These are phyloP conservation scores for Ustilago nuda DNA, from an alignment of 1,284 basidiomycete genomes.

Conservation along the genomic window DNA sequence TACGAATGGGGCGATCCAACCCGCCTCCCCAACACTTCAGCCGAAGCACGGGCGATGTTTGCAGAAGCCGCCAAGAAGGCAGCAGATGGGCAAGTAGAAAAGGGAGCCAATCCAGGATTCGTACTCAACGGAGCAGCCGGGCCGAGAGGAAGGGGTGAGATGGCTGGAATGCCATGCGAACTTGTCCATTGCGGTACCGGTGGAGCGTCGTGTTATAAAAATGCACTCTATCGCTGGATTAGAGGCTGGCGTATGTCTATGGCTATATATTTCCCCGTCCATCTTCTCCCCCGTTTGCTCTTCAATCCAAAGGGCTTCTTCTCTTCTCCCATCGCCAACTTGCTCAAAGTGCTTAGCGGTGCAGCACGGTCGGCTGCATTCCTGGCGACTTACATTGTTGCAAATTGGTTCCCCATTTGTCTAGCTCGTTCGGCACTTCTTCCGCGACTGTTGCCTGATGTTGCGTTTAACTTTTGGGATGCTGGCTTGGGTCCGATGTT, in stretches of 20 bases:
- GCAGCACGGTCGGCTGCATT: slow-evolving; percentile 68
- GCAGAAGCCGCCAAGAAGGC: slow-evolving; percentile 16
- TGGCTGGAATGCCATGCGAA: slow-evolving; percentile 68
- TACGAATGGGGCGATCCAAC: slow-evolving; percentile 61
- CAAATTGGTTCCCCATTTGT: slow-evolving; percentile 68
- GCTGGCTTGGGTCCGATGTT: slow-evolving; percentile 51
- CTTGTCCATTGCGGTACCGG: slow-evolving; percentile 69
- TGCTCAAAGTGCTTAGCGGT: slow-evolving; percentile 63
- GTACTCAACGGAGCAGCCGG: slow-evolving; percentile 55
- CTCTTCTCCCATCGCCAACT: slow-evolving; percentile 43
- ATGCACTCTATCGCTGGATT: slow-evolving; percentile 66
- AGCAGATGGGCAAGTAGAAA: slow-evolving; percentile 1
- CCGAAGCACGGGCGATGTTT: slow-evolving; percentile 34
- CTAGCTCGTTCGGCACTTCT: slow-evolving; percentile 48
- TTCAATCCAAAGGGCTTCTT: slow-evolving; percentile 62
- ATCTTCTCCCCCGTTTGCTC: slow-evolving; percentile 68
- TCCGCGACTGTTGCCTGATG: slow-evolving; percentile 50
- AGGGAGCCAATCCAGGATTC: slow-evolving; percentile 29
- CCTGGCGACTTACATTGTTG: slow-evolving; percentile 69
- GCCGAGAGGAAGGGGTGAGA: slow-evolving; percentile 55
- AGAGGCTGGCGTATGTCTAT: slow-evolving; percentile 67
- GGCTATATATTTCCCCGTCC: slow-evolving; percentile 70
- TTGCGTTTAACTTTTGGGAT: slow-evolving; percentile 57
- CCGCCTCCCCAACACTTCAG: slow-evolving; percentile 36
- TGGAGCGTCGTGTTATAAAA: slow-evolving; percentile 65